Percentiles rank a stretch among this genome's conserved stretches.
Evolutionary conservation across 305 asterid genomes (phyloP).

Genomic region (Rubia peregrina): DNA sequence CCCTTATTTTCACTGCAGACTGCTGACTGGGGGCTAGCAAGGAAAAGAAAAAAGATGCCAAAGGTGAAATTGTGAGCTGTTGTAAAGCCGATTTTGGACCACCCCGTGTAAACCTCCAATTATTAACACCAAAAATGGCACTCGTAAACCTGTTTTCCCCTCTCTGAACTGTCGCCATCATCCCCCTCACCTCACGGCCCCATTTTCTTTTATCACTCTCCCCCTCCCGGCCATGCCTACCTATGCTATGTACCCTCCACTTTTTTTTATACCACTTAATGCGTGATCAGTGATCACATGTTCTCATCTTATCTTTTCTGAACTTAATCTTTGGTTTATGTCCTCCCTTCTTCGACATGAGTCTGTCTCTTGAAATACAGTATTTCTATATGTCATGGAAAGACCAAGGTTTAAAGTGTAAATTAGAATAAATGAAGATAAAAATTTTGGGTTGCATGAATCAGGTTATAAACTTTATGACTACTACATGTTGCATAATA

Average conservation of each 20-base stretch:
- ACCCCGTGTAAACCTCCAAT: constrained; percentile 17
- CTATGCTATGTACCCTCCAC: not conserved
- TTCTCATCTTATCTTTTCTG: not conserved
- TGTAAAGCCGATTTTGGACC: not conserved
- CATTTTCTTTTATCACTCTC: not conserved
- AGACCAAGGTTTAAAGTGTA: no score
- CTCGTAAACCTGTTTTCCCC: not conserved
- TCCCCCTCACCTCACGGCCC: not conserved
- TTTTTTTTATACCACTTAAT: not conserved
- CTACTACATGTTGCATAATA: no score
- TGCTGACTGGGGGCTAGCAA: not conserved
- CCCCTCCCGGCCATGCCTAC: not conserved
- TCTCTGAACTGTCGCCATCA: constrained; percentile 19
- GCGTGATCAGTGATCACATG: not conserved
- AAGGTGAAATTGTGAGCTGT: constrained; percentile 6
- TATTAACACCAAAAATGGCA: constrained; percentile 16
- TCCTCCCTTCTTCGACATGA: no score
- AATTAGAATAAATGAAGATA: no score
- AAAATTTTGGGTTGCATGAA: no score
- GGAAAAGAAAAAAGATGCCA: constrained; percentile 13
- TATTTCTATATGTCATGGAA: no score
- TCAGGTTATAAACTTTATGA: no score
- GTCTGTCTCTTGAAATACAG: no score
- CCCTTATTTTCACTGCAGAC: constrained; percentile 12
- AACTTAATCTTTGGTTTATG: no score